Base-by-base conservation (phyloP, 2,329 filamentous ascomycete species). In the Aspergillus sp. region DNA sequence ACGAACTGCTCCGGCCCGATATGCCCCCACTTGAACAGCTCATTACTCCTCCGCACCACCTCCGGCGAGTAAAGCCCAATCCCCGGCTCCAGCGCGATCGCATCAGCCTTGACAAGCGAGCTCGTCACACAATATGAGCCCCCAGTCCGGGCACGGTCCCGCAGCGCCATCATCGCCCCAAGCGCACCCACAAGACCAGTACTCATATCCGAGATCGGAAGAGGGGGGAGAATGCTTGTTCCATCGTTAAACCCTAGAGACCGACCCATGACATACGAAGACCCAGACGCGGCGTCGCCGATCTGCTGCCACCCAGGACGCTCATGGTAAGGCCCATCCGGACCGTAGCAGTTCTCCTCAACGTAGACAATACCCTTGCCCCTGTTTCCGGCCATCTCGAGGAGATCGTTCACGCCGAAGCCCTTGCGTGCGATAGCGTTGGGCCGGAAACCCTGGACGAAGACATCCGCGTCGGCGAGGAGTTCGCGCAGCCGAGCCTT, bases 241-340 rank as follows among this genome's bases (percentile, higher is more conserved):
- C 45, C 45, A 3, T 47, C 45, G 2, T 23, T 35, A 5, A n/a
- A 47, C 14, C 45, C 45, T 0, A 47, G 25, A 19, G 73, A 67
- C 41, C 67, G 66, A 3, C 74, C 76, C 14, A 67, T 73, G 1
- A 72, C 63, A 41, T 70, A 71, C 0, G 72, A 73, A 19, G 66
- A 68, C 1, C 75, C 74, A 2, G 69, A 67, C 14, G 70, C 74
- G 3, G 59, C 77, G 71, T 80, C 76, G 25, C 76, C 76, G 55
- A 82, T 78, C 64, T 82, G 79, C 65, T 81, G 78, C 79, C 80
- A 82, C 6, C 80, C 80, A 1, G 77, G 76, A 0, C 79, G 70
- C 49, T 73, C 68, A 2, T 68, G 66, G 68, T 76, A 81, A n/a
- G 75, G 73, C 1, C 79, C 79, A 44, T 79, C 72, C 17, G 72